phyloP scores from a whole-genome alignment of 2,329 filamentous ascomycete genomes.

The Diaporthe australafricana region DNA sequence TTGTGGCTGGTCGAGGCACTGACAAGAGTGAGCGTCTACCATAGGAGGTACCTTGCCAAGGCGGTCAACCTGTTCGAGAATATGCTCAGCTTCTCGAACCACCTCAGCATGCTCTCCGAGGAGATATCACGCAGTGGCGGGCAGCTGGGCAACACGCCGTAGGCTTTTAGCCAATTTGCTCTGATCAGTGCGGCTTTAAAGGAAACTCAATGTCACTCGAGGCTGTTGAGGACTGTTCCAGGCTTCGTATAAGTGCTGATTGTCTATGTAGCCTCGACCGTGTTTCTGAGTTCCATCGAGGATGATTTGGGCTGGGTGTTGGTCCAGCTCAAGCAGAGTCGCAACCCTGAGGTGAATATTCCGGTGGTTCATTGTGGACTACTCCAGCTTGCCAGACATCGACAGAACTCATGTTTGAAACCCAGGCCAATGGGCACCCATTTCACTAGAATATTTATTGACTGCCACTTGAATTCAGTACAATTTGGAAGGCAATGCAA shows the following conservation, averaged over 20 bases:
- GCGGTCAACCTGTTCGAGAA: slow-evolving; percentile 80
- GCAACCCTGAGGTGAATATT: not conserved
- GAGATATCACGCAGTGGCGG: slow-evolving; percentile 81
- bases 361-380: not conserved
- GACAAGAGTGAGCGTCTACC: slow-evolving; percentile 74
- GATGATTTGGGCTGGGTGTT: not conserved
- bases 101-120: slow-evolving; percentile 82
- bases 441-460: too few species aligned
- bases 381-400: not conserved
- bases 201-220: not conserved
- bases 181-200: slow-evolving; percentile 84
- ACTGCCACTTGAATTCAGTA: too few species aligned
- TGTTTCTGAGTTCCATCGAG: not conserved
- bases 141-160: slow-evolving; percentile 83
- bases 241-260: not conserved
- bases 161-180: slow-evolving; percentile 82
- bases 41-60: slow-evolving; percentile 70
- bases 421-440: too few species aligned
- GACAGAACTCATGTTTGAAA: not conserved
- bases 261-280: not conserved
- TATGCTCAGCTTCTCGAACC: slow-evolving; percentile 79
- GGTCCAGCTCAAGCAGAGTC: not conserved
- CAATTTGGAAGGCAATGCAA: too few species aligned
- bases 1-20: slow-evolving; percentile 87
- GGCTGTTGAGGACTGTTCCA: not conserved